Evolutionary conservation across 2,329 filamentous ascomycete genomes (phyloP), one percentile per base, ranked within the genome.

Genomic region (Achaetomium macrosporum): DNA sequence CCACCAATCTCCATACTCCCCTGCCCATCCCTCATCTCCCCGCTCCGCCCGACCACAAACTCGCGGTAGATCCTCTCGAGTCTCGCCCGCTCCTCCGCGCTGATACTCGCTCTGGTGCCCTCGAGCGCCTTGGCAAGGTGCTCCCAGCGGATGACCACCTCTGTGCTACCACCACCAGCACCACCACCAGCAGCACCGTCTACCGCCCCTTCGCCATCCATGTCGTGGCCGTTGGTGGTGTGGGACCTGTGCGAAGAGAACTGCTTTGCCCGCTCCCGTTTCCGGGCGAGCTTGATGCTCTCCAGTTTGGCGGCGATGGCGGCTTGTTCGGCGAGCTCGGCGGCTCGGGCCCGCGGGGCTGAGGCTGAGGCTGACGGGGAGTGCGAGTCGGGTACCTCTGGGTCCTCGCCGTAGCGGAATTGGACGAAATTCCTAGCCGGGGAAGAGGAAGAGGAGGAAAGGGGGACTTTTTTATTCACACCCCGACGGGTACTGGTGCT

Each of bases 1-100:
- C 91, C 93, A 8, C 93, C 93, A 71, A 99, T 83, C 71, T 97
- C 93, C 69, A 85, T 95, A 52, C 87, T 88, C 0, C 88, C 90
- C 70, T 97, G 89, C 1, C 93, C 93, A 69, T 87, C 92, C 55
- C 85, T 89, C 89, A 99, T 90, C 74, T 97, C 91, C 8, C 93
- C 93, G 68, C 91, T 96, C 61, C 93, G 79, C 0, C 90, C 91
- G 4, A 89, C 88, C 0, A 96, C 85, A 74, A 99, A 99, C 71
- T 99, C 93, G 15, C 79, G 76, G 67, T 99, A 99, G 56, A 99
- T 96, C 39, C 81, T 81, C 63, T 82, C 78, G 59, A 99, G 70
- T 55, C 92, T 76, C 57, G 73, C 76, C 63, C 84, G 80, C 72
- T 99, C 93, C 55, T 90, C 81, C 3, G 76, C 74, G 65, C 87